These are phyloP conservation scores for Geotrichum klebahnii DNA, from an alignment of 1,139 yeast genomes.

Conservation along the genomic window DNA sequence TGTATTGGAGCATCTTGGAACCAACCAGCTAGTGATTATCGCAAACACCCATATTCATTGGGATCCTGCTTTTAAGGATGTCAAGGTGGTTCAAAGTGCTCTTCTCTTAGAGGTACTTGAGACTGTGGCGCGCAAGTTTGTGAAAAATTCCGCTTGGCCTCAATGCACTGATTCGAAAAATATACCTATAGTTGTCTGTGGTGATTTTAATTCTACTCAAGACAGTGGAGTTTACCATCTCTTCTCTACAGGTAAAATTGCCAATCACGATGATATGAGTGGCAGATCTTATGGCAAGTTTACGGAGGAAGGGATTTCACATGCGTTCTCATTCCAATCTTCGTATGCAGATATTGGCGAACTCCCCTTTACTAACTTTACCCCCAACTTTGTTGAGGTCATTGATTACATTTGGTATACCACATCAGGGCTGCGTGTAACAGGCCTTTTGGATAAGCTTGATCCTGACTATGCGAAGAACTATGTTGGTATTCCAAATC, in stretches of 20 bases:
- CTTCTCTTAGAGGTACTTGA: conserved; percentile 85
- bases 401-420: conserved; percentile 96
- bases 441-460: conserved; percentile 79
- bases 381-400: conserved; percentile 88
- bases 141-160: conserved; percentile 32
- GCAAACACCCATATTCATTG: conserved; percentile 93
- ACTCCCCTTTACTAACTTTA: conserved; percentile 87
- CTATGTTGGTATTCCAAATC: conserved; percentile 89
- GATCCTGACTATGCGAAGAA: conserved; percentile 72
- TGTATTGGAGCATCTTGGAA: conserved; percentile 60
- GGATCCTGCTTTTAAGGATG: conserved; percentile 97
- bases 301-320: conserved; percentile 85
- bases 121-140: conserved; percentile 52
- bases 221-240: conserved; percentile 91
- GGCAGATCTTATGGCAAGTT: conserved; percentile 89
- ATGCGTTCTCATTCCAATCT: conserved; percentile 74
- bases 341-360: conserved; percentile 84
- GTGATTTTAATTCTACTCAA: conserved; percentile 87
- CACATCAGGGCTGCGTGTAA: conserved; percentile 69
- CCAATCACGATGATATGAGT: conserved; percentile 72
- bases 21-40: conserved; percentile 68
- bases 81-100: conserved; percentile 93
- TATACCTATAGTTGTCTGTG: conserved; percentile 77
- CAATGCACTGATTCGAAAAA: conserved; percentile 54
- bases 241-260: conserved; percentile 66